These are phyloP conservation scores for Pseudogymnoascus sp. DNA, from an alignment of 2,329 filamentous ascomycete genomes.

Conservation along the genomic window DNA sequence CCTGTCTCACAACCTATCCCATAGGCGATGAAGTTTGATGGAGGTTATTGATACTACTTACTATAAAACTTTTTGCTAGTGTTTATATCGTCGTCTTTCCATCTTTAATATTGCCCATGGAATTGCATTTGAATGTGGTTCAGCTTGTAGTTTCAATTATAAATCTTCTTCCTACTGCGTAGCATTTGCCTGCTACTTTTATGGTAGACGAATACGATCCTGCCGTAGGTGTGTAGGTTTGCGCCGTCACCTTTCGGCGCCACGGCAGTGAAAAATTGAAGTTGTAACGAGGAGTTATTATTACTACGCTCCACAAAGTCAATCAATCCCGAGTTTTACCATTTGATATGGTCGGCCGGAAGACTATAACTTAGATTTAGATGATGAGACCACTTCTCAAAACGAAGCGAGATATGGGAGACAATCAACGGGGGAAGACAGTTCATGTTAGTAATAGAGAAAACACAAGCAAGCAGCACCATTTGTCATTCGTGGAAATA, in stretches of 20 bases:
- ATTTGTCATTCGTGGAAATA: not conserved
- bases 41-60: not conserved
- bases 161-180: not conserved
- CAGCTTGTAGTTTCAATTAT: not conserved
- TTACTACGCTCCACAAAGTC: too few species aligned
- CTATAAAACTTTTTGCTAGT: not conserved
- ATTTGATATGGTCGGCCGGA: too few species aligned
- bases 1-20: conserved; percentile 13
- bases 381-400: not conserved
- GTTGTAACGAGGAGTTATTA: too few species aligned
- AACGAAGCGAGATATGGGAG: not conserved
- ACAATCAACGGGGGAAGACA: not conserved
- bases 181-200: not conserved
- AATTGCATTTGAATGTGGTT: not conserved
- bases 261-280: too few species aligned
- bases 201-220: not conserved
- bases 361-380: not conserved
- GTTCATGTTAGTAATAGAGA: not conserved
- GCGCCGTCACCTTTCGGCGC: too few species aligned
- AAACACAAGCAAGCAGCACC: not conserved
- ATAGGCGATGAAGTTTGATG: not conserved
- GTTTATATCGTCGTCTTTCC: not conserved
- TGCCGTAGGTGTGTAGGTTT: too few species aligned
- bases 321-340: too few species aligned
- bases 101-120: not conserved